phyloP scores from a whole-genome alignment of 495 filamentous ascomycete species.

The Glarea lozoyensis region DNA sequence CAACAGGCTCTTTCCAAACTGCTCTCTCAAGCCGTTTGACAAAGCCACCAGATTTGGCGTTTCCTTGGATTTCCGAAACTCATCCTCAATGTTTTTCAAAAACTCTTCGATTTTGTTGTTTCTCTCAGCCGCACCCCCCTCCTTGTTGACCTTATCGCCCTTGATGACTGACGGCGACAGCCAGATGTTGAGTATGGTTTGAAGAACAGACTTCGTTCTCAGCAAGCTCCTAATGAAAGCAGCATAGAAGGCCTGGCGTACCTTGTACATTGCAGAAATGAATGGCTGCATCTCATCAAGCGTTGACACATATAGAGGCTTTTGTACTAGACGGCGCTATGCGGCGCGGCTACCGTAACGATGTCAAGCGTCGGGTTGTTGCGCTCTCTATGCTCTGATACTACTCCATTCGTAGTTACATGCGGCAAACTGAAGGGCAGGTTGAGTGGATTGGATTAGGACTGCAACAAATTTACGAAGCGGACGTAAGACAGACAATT shows the following conservation, averaged over 20 bases:
- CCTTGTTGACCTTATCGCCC: constrained; percentile 25
- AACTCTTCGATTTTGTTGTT: constrained; percentile 16
- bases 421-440: background rate
- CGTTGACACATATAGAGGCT: constrained; percentile 25
- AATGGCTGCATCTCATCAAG: constrained; percentile 21
- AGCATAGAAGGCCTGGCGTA: constrained; percentile 21
- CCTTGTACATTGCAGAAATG: constrained; percentile 23
- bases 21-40: constrained; percentile 33
- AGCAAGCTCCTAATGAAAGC: constrained; percentile 36
- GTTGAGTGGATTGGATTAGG: constrained; percentile 1
- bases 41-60: constrained; percentile 29
- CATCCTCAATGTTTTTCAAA: constrained; percentile 25
- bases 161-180: constrained; percentile 29
- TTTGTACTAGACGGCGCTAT: constrained; percentile 10
- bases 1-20: constrained; percentile 35
- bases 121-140: background rate
- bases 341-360: constrained; percentile 13
- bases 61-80: constrained; percentile 29
- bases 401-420: constrained; percentile 1
- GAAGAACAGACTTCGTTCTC: constrained; percentile 41
- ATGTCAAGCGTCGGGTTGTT: constrained; percentile 4
- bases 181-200: constrained; percentile 41
- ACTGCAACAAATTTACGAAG: constrained; percentile 5
- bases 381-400: constrained; percentile 7
- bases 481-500: background rate